A percentile compares a stretch with the other conserved stretches of the same genome.
Conservation (phyloP, 345 rosid genomes). For the Aquilaria yunnanensis region DNA sequence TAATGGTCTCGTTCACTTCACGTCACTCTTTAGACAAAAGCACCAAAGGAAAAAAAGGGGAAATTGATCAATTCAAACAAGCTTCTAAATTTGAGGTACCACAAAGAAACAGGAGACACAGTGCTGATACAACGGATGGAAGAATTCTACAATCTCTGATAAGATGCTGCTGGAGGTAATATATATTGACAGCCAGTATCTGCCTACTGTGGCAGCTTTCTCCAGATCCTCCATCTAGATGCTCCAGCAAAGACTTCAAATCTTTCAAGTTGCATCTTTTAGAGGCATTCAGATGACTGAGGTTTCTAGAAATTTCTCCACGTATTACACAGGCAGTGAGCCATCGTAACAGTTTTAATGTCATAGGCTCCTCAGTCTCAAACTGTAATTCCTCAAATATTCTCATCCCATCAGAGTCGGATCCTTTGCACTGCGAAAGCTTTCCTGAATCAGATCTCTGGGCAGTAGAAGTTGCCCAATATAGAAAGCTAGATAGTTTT, state of each 20-base stretch:
- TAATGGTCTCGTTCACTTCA: not conserved
- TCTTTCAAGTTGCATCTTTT: slow-evolving; percentile 28
- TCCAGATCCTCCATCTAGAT: slow-evolving; percentile 20
- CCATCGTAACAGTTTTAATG: slow-evolving; percentile 82
- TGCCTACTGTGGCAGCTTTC: slow-evolving; percentile 22
- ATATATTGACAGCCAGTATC: slow-evolving; percentile 40
- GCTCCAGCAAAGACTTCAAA: slow-evolving; percentile 39
- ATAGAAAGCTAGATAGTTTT: slow-evolving; percentile 55
- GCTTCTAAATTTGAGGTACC: slow-evolving; percentile 39
- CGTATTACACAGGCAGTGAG: slow-evolving; percentile 66
- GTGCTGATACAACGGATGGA: slow-evolving; percentile 64
- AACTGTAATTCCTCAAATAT: slow-evolving; percentile 22
- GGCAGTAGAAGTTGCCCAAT: slow-evolving; percentile 70
- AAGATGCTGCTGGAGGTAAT: slow-evolving; percentile 58
- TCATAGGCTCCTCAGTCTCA: slow-evolving; percentile 44
- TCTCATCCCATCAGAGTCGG: slow-evolving; percentile 14
- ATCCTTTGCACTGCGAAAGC: slow-evolving; percentile 17
- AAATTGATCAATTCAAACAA: slow-evolving; percentile 11
- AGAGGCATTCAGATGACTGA: slow-evolving; percentile 19
- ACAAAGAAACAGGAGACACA: slow-evolving; percentile 43
- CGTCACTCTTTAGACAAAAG: not conserved
- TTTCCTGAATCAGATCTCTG: slow-evolving; percentile 37
- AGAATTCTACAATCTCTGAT: slow-evolving; percentile 34
- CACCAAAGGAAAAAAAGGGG: not conserved
- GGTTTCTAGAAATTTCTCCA: slow-evolving; percentile 41